These are phyloP conservation scores for Syncephalis fuscata DNA, from an alignment of 371 early-diverging fungal species.

Conservation along the genomic window DNA sequence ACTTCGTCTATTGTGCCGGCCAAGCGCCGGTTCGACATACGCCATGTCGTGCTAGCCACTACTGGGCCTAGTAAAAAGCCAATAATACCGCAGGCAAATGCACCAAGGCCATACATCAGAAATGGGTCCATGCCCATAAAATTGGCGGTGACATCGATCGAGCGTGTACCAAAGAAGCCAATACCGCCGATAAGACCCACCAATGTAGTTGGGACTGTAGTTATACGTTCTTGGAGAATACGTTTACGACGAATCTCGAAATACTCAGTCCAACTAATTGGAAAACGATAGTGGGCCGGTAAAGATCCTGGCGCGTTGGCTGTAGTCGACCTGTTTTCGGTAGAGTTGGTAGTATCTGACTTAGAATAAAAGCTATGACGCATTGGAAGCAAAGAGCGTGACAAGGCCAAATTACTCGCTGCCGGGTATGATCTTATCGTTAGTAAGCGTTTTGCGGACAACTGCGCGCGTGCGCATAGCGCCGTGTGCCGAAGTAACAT, in stretches of 20 bases:
- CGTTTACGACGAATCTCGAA: slow-evolving; percentile 56
- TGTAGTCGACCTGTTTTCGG: too few species aligned
- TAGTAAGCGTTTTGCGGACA: too few species aligned
- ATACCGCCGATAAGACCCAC: slow-evolving; percentile 37
- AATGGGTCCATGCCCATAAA: slow-evolving; percentile 68
- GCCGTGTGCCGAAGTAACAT: too few species aligned
- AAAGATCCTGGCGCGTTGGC: too few species aligned
- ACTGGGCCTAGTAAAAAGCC: slow-evolving; percentile 56
- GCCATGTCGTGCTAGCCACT: slow-evolving; percentile 43
- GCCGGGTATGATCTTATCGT: too few species aligned
- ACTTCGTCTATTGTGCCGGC: slow-evolving; percentile 35
- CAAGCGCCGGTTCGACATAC: slow-evolving; percentile 30
- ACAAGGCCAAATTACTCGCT: too few species aligned
- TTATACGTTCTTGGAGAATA: slow-evolving; percentile 46
- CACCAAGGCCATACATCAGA: slow-evolving; percentile 39
- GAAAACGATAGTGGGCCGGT: too few species aligned
- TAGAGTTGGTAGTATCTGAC: too few species aligned
- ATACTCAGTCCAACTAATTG: slow-evolving; percentile 52
- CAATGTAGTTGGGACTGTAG: slow-evolving; percentile 39
- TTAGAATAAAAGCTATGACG: too few species aligned
- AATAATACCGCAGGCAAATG: slow-evolving; percentile 37
- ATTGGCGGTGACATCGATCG: slow-evolving; percentile 53
- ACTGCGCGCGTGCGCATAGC: too few species aligned
- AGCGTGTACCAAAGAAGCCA: slow-evolving; percentile 49
- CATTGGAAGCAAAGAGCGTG: too few species aligned